Conservation (phyloP, 164 flowering plant genomes). For the Tetrastigma voinierianum region DNA sequence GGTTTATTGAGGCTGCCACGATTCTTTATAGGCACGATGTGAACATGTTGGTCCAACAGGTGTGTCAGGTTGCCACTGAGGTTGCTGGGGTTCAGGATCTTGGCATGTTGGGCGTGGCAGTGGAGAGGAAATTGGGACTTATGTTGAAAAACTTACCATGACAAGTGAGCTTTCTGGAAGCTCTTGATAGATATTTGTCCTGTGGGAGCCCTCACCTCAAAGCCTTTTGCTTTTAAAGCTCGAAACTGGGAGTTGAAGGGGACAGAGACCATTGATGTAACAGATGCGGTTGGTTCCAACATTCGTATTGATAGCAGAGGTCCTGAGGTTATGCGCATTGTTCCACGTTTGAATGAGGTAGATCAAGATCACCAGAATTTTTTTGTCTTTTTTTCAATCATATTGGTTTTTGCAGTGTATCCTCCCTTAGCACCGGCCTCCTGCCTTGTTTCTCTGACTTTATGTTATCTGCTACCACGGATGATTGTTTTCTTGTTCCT, state of each 20-base stretch:
- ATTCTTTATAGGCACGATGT: slow-evolving; percentile 1
- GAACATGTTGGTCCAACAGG: slow-evolving; percentile 38
- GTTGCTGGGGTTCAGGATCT: slow-evolving; percentile 98
- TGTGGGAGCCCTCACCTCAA: slow-evolving; percentile 97
- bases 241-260: slow-evolving; percentile 97
- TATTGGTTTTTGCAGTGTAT: background rate
- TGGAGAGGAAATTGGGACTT: slow-evolving; percentile 99
- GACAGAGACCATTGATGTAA: slow-evolving; percentile 96
- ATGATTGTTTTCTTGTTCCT: background rate
- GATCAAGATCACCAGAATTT: background rate
- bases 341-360: slow-evolving; percentile 96
- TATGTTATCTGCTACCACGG: background rate
- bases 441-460: background rate
- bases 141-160: slow-evolving; percentile 96
- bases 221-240: slow-evolving; percentile 98
- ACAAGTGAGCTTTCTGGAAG: slow-evolving; percentile 99
- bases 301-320: slow-evolving; percentile 98
- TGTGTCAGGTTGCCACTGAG: slow-evolving; percentile 98
- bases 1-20: background rate
- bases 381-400: background rate
- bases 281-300: slow-evolving; percentile 98
- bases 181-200: slow-evolving; percentile 99
- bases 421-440: background rate
- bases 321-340: slow-evolving; percentile 96
- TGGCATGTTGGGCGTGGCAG: slow-evolving; percentile 99